These are phyloP conservation scores for Pseudoscleropodium purum DNA, from an alignment of 225 moss, liverwort and hornwort species.

Conservation along the genomic window DNA sequence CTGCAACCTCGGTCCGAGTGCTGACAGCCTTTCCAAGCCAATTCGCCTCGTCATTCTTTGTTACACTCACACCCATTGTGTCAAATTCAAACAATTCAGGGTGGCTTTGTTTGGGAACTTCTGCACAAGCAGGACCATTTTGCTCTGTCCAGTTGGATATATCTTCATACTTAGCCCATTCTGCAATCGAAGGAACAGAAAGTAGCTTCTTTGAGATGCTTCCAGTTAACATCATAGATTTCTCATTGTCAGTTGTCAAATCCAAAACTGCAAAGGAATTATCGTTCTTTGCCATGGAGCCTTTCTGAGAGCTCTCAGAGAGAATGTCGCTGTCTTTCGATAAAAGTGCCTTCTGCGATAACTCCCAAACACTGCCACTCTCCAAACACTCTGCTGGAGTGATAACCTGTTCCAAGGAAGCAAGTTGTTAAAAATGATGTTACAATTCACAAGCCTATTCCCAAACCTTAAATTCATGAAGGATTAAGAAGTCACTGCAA, in stretches of 20 bases:
- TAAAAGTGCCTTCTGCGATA: neutral
- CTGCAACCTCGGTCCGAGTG: slow-evolving; percentile 3
- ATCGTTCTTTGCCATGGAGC: slow-evolving; percentile 9
- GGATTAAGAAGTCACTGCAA: neutral
- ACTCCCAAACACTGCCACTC: slow-evolving; percentile 17
- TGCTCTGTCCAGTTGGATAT: slow-evolving; percentile 4
- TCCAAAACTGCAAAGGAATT: neutral
- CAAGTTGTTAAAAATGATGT: neutral
- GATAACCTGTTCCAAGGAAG: slow-evolving; percentile 13
- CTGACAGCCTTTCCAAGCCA: neutral
- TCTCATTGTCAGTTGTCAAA: slow-evolving; percentile 1
- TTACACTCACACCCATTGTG: neutral
- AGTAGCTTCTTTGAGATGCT: slow-evolving; percentile 5
- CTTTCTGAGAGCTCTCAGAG: slow-evolving; percentile 5
- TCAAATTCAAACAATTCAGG: slow-evolving; percentile 27
- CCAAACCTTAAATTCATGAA: neutral
- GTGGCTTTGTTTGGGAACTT: neutral
- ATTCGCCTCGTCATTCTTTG: neutral
- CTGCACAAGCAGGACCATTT: neutral
- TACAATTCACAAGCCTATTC: neutral
- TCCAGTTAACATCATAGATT: neutral
- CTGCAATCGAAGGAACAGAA: slow-evolving; percentile 26
- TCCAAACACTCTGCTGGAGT: slow-evolving; percentile 26
- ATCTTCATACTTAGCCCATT: slow-evolving; percentile 16
- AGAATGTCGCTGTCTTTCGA: slow-evolving; percentile 17